These are phyloP conservation scores for Trichoderma virens DNA, from an alignment of 495 filamentous ascomycete species.

Conservation along the genomic window DNA sequence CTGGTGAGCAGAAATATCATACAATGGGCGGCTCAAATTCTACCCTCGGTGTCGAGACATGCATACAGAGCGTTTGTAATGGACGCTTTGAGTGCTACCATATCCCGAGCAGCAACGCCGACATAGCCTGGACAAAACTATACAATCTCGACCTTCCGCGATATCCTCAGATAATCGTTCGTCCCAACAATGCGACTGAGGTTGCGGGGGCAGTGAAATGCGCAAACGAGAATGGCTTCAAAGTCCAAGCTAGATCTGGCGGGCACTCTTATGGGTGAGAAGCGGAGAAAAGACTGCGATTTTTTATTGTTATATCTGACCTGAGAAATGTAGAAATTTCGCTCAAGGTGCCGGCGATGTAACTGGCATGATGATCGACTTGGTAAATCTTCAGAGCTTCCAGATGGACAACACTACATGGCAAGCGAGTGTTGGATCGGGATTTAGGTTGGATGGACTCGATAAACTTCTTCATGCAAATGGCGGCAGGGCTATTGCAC, in stretches of 20 bases:
- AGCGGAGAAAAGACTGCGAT: neutral
- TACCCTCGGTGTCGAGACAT: constrained; percentile 23
- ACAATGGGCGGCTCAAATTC: neutral
- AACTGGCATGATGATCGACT: constrained; percentile 50
- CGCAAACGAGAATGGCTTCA: constrained; percentile 42
- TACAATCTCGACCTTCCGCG: constrained; percentile 61
- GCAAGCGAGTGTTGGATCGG: constrained; percentile 59
- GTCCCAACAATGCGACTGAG: constrained; percentile 49
- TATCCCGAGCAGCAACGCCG: constrained; percentile 31
- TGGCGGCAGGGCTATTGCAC: constrained; percentile 57
- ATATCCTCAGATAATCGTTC: constrained; percentile 53
- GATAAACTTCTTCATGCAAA: constrained; percentile 49
- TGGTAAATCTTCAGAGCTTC: constrained; percentile 48
- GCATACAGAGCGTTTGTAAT: constrained; percentile 33
- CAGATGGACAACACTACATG: constrained; percentile 45
- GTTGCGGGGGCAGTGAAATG: constrained; percentile 54
- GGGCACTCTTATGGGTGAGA: constrained; percentile 62
- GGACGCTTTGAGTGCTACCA: constrained; percentile 33
- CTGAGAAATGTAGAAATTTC: constrained; percentile 10
- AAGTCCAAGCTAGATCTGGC: constrained; percentile 62
- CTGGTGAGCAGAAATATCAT: too few species aligned
- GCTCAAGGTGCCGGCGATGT: constrained; percentile 43
- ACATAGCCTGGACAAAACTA: constrained; percentile 36
- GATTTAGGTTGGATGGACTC: constrained; percentile 54
- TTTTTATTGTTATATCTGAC: neutral